Percentiles rank a stretch among this genome's conserved stretches.
These are phyloP conservation scores for Clarireedia hainanense DNA, from an alignment of 2,329 filamentous ascomycete genomes.

Conservation along the genomic window DNA sequence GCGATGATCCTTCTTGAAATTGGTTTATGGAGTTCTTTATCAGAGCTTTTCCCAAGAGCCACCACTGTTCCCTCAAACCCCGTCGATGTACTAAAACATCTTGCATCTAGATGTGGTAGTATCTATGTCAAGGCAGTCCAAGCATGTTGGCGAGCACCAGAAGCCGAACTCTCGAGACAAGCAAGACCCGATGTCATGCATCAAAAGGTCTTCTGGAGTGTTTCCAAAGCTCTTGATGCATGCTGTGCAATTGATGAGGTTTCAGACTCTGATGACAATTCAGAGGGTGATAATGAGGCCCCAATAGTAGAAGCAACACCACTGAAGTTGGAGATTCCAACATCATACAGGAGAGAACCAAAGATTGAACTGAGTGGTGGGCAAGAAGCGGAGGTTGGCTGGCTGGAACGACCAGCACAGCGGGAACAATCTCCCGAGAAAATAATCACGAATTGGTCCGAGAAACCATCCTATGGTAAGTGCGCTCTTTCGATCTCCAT, in stretches of 20 bases:
- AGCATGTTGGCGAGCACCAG: conserved; percentile 63
- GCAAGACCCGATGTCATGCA: conserved; percentile 44
- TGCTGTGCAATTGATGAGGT: conserved; percentile 55
- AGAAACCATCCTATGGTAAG: conserved; percentile 18
- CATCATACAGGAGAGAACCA: conserved; percentile 10
- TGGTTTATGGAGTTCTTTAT: conserved; percentile 64
- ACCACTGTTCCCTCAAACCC: conserved; percentile 22
- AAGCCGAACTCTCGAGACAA: conserved; percentile 46
- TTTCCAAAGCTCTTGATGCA: conserved; percentile 42
- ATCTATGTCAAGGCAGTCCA: conserved; percentile 70
- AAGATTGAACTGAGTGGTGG: conserved; percentile 11
- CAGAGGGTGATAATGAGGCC: conserved; percentile 41
- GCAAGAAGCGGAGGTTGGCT: conserved; percentile 12
- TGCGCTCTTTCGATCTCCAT: neutral
- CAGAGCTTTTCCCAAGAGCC: conserved; percentile 24
- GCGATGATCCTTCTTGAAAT: conserved; percentile 67
- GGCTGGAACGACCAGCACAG: conserved; percentile 19
- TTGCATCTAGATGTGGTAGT: conserved; percentile 53
- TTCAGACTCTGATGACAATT: conserved; percentile 38
- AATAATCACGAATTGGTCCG: conserved; percentile 14
- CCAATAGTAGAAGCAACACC: conserved; percentile 25
- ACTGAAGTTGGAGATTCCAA: conserved; percentile 14
- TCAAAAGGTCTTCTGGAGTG: conserved; percentile 48
- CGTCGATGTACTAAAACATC: conserved; percentile 21
- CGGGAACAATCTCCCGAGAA: conserved; percentile 12